Evolutionary conservation across 257 asterid genomes (phyloP).

Genomic region (Verbascum thapsus): DNA sequence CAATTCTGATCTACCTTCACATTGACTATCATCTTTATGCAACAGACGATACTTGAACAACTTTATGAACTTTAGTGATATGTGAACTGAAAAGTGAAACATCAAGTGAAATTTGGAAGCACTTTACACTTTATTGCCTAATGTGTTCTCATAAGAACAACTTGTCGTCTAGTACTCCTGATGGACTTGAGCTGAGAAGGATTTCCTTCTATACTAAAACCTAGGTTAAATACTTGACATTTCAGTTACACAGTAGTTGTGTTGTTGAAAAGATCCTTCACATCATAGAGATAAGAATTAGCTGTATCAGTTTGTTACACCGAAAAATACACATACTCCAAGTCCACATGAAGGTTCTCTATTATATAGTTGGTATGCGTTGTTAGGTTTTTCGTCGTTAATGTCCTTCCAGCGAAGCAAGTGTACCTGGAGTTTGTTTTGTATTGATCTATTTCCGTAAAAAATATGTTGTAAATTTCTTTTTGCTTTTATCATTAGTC

Average conservation of each 20-base stretch:
- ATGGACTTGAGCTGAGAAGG: conserved; percentile 10
- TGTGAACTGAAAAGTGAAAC: neutral
- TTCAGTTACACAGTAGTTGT: neutral
- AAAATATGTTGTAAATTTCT: neutral
- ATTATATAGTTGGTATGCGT: conserved; percentile 14
- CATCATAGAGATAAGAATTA: conserved; percentile 13
- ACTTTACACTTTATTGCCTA: neutral
- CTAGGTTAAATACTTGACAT: conserved; percentile 5
- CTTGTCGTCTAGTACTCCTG: conserved; percentile 5
- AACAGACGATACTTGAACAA: neutral
- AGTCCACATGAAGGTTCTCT: conserved; percentile 24
- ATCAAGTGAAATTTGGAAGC: neutral
- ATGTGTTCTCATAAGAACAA: conserved; percentile 15
- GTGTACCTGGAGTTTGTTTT: conserved; percentile 14
- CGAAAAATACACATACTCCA: neutral
- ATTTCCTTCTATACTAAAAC: neutral
- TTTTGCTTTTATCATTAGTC: conserved; percentile 1
- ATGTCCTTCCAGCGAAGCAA: neutral
- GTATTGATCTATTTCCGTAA: conserved; percentile 3
- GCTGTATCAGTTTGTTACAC: conserved; percentile 3
- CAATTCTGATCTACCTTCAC: neutral
- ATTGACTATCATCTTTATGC: neutral
- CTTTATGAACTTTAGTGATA: neutral
- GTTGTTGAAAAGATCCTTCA: neutral
- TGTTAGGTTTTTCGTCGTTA: conserved; percentile 6